These are phyloP conservation scores for Inonotus obliquus DNA, from an alignment of 1,284 basidiomycete genomes.

Conservation along the genomic window DNA sequence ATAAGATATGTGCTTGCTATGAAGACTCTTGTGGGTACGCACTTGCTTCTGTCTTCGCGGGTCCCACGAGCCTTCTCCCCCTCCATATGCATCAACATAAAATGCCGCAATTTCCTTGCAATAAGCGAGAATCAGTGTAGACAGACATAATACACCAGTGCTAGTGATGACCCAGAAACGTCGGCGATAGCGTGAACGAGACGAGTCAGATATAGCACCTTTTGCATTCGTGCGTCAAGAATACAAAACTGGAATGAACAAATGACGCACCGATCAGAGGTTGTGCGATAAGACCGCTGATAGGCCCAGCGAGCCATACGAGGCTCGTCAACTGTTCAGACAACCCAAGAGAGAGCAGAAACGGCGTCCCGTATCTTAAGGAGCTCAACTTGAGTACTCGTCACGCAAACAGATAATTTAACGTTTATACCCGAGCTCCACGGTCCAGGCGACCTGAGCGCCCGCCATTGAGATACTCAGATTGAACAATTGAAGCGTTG, in stretches of 20 bases:
- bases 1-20: not conserved
- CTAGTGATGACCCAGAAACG: slow-evolving; percentile 88
- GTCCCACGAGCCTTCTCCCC: slow-evolving; percentile 88
- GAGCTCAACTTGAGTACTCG: slow-evolving; percentile 25
- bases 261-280: slow-evolving; percentile 77
- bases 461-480: slow-evolving; percentile 84
- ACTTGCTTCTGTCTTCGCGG: slow-evolving; percentile 64
- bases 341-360: slow-evolving; percentile 84
- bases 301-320: slow-evolving; percentile 96
- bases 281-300: slow-evolving; percentile 91
- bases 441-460: slow-evolving; percentile 90
- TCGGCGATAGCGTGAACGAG: slow-evolving; percentile 81
- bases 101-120: slow-evolving; percentile 72
- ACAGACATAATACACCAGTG: slow-evolving; percentile 67
- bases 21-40: slow-evolving; percentile 21
- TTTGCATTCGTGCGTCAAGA: not conserved
- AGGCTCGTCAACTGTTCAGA: slow-evolving; percentile 89
- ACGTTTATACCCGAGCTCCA: slow-evolving; percentile 70
- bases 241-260: not conserved
- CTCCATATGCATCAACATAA: slow-evolving; percentile 73
- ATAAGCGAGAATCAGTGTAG: slow-evolving; percentile 80
- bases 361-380: slow-evolving; percentile 88
- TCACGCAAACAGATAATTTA: slow-evolving; percentile 23
- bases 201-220: slow-evolving; percentile 94
- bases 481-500: slow-evolving; percentile 72